A percentile compares a stretch with the other conserved stretches of the same genome.
Evolutionary conservation across 2,329 filamentous ascomycete genomes (phyloP).

Genomic region (Fusarium pseudocircinatum): DNA sequence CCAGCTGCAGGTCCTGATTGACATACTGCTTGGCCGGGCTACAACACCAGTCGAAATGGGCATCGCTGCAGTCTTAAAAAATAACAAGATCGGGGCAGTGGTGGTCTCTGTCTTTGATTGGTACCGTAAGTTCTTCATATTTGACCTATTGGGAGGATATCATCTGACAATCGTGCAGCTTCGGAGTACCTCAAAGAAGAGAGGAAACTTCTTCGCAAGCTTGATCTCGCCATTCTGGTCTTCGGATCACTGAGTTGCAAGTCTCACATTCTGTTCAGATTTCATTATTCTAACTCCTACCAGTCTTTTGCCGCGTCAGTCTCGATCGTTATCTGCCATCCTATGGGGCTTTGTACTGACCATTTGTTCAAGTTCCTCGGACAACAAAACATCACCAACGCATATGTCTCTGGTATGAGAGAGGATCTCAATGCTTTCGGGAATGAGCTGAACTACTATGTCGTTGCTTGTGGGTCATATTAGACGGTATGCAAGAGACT

Average conservation of each 20-base stretch:
- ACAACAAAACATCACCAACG: neutral
- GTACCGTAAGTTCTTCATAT: neutral
- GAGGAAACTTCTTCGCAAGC: neutral
- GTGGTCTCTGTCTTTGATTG: constrained; percentile 1
- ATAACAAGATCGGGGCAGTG: neutral
- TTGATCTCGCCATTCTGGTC: neutral
- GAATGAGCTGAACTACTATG: constrained; percentile 3
- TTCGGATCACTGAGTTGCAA: neutral
- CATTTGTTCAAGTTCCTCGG: neutral
- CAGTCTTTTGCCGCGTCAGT: constrained; percentile 4
- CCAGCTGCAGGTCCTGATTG: accelerated
- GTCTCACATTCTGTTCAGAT: accelerated
- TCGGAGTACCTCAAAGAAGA: neutral
- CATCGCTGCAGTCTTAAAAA: neutral
- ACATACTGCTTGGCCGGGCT: neutral
- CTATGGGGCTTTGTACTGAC: neutral
- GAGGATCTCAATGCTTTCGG: neutral
- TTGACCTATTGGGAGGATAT: accelerated
- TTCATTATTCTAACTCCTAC: accelerated
- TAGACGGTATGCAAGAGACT: too few relatives aligned
- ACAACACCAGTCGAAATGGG: neutral
- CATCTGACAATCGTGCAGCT: neutral
- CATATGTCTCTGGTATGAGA: constrained; percentile 1
- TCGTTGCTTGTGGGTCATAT: neutral
- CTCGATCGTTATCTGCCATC: too few relatives aligned